Percentiles rank a stretch among this genome's conserved stretches.
Conservation (phyloP, 805 yeast genomes). For the Barnettozyma sp. region DNA sequence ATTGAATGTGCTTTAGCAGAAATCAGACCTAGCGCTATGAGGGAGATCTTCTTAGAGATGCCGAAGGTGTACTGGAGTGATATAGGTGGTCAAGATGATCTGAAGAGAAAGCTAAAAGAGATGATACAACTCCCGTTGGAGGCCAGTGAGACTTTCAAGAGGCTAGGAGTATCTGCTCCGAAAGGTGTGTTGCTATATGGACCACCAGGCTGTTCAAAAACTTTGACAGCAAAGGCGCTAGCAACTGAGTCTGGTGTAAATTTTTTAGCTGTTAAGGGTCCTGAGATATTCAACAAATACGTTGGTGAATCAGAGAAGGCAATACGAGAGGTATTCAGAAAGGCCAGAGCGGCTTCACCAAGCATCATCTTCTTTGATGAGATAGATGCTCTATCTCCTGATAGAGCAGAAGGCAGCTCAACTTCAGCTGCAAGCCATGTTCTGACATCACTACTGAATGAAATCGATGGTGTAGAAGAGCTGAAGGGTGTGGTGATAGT, state of each 20-base stretch:
- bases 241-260: constrained; percentile 95
- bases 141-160: constrained; percentile 67
- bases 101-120: constrained; percentile 76
- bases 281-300: constrained; percentile 89
- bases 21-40: constrained; percentile 95
- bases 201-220: constrained; percentile 97
- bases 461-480: constrained; percentile 96
- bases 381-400: constrained; percentile 85
- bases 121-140: constrained; percentile 89
- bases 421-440: constrained; percentile 79
- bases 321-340: constrained; percentile 85
- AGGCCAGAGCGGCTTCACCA: constrained; percentile 93
- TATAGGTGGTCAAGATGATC: constrained; percentile 88
- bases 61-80: constrained; percentile 92
- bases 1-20: constrained; percentile 67
- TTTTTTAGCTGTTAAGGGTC: constrained; percentile 93
- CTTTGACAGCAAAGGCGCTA: constrained; percentile 88
- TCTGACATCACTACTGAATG: constrained; percentile 83
- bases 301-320: constrained; percentile 95
- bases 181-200: constrained; percentile 91
- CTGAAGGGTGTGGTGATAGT: constrained; percentile 87
- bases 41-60: constrained; percentile 89
- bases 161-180: constrained; percentile 83
- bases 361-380: constrained; percentile 94
- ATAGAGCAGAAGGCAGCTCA: constrained; percentile 54